Percentiles rank a stretch among this genome's conserved stretches.
phyloP scores from a whole-genome alignment of 768 basidiomycete genomes.

The Exsudoporus frostii region DNA sequence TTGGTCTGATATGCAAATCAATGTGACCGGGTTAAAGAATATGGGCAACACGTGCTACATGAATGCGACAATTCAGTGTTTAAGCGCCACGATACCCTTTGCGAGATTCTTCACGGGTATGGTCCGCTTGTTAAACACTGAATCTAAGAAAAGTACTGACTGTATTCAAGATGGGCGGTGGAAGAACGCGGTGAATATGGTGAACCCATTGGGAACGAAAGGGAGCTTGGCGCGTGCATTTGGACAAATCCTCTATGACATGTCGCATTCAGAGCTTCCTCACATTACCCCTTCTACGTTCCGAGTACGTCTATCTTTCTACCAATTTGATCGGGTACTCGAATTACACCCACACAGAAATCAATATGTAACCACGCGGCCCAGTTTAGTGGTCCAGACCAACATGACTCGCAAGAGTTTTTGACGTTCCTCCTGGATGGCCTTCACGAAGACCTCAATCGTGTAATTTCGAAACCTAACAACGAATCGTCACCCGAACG shows the following conservation, averaged over 20 bases:
- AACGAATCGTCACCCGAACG: constrained; percentile 68
- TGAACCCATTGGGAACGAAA: constrained; percentile 85
- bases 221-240: constrained; percentile 81
- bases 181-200: constrained; percentile 78
- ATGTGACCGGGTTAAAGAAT: constrained; percentile 87
- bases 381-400: constrained; percentile 82
- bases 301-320: constrained; percentile 56
- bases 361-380: constrained; percentile 55
- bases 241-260: constrained; percentile 74
- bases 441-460: constrained; percentile 85
- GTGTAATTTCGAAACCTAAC: constrained; percentile 69
- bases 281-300: constrained; percentile 82
- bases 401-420: constrained; percentile 98
- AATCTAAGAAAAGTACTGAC: constrained; percentile 1
- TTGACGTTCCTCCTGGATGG: constrained; percentile 91
- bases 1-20: constrained; percentile 80
- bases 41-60: constrained; percentile 98
- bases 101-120: constrained; percentile 87
- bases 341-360: constrained; percentile 38
- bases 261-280: constrained; percentile 85
- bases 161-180: constrained; percentile 63
- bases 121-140: background rate
- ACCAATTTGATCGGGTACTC: background rate
- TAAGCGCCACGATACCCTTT: constrained; percentile 93
- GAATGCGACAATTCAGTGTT: constrained; percentile 96